A percentile compares a stretch with the other conserved stretches of the same genome.
phyloP scores from a whole-genome alignment of 2,329 filamentous ascomycete species.

The Penicillium thymicola region DNA sequence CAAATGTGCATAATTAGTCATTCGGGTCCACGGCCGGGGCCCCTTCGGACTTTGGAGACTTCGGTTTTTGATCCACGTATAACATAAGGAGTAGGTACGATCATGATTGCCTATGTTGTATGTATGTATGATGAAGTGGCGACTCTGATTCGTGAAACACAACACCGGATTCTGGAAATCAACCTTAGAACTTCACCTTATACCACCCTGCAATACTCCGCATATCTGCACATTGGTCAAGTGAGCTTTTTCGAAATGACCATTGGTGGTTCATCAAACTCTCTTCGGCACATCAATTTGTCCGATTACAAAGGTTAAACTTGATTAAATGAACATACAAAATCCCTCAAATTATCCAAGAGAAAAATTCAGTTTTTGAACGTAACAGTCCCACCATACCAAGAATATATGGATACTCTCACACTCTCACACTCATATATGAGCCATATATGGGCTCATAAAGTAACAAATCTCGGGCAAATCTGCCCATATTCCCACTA shows the following conservation, averaged over 20 bases:
- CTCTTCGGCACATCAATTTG: neutral
- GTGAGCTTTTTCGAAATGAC: neutral
- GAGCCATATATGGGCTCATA: neutral
- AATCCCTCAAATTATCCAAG: neutral
- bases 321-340: neutral
- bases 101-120: too few species aligned
- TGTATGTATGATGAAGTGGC: neutral
- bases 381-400: neutral
- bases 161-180: neutral
- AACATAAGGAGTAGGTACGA: too few species aligned
- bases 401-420: neutral
- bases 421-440: neutral
- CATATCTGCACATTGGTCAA: neutral
- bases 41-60: neutral
- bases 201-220: neutral
- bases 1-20: conserved; percentile 15
- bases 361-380: conserved; percentile 6
- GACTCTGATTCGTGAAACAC: neutral
- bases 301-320: neutral
- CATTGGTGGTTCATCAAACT: neutral
- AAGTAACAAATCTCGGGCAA: neutral
- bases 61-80: neutral
- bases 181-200: neutral
- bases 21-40: too few species aligned
- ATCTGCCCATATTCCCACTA: neutral